Percentiles rank a stretch among this genome's conserved stretches.
phyloP scores from a whole-genome alignment of 257 asterid species.

The Solanum bukasovii region DNA sequence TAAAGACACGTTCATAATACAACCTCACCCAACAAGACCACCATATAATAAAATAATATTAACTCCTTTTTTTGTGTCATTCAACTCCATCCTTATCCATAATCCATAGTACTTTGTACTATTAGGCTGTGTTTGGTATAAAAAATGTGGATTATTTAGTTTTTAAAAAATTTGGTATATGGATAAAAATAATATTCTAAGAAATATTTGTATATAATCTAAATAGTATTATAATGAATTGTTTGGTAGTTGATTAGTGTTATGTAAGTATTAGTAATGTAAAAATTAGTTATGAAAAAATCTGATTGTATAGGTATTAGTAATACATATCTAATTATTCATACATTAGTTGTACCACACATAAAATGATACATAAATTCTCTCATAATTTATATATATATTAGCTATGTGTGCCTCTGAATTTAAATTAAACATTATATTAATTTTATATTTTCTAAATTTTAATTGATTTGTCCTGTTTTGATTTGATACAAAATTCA shows the following conservation, averaged over 20 bases:
- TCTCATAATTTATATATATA: no score
- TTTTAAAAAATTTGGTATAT: no score
- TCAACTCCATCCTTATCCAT: background rate
- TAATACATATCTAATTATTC: no score
- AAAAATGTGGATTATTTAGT: background rate
- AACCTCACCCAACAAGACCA: background rate
- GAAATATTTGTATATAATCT: background rate
- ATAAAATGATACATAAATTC: no score
- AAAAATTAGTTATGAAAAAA: no score
- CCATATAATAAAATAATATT: background rate
- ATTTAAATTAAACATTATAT: no score
- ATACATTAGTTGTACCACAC: no score
- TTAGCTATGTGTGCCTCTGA: background rate
- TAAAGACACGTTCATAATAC: background rate
- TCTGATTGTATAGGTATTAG: background rate
- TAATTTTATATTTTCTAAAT: no score
- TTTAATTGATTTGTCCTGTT: no score
- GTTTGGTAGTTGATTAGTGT: fast-evolving
- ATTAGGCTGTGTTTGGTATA: background rate
- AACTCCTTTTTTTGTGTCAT: background rate
- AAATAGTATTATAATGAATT: background rate
- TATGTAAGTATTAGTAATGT: no score
- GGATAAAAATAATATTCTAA: background rate
- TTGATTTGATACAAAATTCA: no score
- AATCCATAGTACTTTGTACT: background rate